Conservation (phyloP, 2,329 filamentous ascomycete genomes). For the Penicillium sp. region DNA sequence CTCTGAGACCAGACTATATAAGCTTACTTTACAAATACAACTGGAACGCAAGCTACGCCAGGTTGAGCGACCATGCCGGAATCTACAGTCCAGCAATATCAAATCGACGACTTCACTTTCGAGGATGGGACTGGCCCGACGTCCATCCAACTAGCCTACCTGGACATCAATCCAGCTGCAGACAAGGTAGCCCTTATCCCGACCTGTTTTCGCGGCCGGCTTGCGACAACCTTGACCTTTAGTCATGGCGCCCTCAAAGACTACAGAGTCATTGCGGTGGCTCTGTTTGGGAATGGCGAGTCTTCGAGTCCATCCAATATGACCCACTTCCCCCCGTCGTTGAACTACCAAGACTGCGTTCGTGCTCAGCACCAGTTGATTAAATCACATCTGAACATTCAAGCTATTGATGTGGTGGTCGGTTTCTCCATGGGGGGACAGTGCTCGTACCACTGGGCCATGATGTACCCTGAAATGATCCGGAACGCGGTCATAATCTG, state of each 20-base stretch:
- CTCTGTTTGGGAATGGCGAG: slow-evolving; percentile 50
- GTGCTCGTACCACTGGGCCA: slow-evolving; percentile 48
- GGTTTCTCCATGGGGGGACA: slow-evolving; percentile 55
- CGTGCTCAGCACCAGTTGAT: slow-evolving; percentile 43
- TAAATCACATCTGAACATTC: slow-evolving; percentile 35
- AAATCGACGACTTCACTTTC: not conserved
- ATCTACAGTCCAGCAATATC: not conserved
- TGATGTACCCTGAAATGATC: slow-evolving; percentile 45
- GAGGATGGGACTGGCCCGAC: not conserved
- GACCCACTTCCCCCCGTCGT: slow-evolving; percentile 34
- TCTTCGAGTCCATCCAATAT: slow-evolving; percentile 49
- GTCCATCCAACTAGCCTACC: not conserved
- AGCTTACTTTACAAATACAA: no score
- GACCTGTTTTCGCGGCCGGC: slow-evolving; percentile 55
- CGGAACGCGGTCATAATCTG: slow-evolving; percentile 46
- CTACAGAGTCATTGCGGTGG: slow-evolving; percentile 48
- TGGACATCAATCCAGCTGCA: not conserved
- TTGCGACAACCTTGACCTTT: slow-evolving; percentile 51
- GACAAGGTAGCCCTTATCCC: slow-evolving; percentile 31
- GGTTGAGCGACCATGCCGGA: not conserved
- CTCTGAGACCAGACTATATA: no score
- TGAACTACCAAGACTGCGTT: slow-evolving; percentile 47
- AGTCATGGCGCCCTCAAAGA: slow-evolving; percentile 39
- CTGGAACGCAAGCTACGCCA: no score
- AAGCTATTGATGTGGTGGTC: slow-evolving; percentile 40